These are phyloP conservation scores for Penicillium sp. DNA, from an alignment of 2,329 filamentous ascomycete genomes.

Conservation along the genomic window DNA sequence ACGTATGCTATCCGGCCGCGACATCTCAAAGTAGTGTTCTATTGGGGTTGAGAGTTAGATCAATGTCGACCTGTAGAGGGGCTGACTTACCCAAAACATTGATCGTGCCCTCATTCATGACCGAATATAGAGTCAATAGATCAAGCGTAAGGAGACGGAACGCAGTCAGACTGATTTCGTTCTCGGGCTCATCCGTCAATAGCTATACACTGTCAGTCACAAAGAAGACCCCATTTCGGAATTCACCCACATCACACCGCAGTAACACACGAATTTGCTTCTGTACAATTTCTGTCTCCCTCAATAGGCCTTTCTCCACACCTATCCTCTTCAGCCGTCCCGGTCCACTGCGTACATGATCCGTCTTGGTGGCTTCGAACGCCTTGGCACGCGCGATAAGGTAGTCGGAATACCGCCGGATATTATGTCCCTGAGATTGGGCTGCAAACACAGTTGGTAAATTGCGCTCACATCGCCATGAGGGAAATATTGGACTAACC, in stretches of 20 bases:
- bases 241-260: constrained; percentile 74
- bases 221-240: background rate
- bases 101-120: constrained; percentile 95
- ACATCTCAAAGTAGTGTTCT: constrained; percentile 99
- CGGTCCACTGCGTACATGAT: constrained; percentile 83
- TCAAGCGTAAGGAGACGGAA: constrained; percentile 90
- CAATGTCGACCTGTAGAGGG: background rate
- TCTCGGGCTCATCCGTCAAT: constrained; percentile 82
- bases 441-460: constrained; percentile 56
- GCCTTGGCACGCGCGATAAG: constrained; percentile 77
- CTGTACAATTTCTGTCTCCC: constrained; percentile 89
- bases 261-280: constrained; percentile 80
- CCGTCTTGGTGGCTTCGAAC: constrained; percentile 78
- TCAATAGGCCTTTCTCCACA: constrained; percentile 85
- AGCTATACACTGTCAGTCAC: constrained; percentile 55
- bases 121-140: constrained; percentile 83
- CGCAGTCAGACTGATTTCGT: constrained; percentile 92
- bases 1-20: constrained; percentile 84
- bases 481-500: constrained; percentile 55
- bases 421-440: constrained; percentile 92
- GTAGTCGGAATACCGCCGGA: constrained; percentile 86
- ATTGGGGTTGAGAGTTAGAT: constrained; percentile 12
- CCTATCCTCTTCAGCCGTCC: constrained; percentile 78
- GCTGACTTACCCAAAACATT: constrained; percentile 76
- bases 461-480: background rate